phyloP scores from a whole-genome alignment of 352 stramenopile species.

The Phytophthora litchii region DNA sequence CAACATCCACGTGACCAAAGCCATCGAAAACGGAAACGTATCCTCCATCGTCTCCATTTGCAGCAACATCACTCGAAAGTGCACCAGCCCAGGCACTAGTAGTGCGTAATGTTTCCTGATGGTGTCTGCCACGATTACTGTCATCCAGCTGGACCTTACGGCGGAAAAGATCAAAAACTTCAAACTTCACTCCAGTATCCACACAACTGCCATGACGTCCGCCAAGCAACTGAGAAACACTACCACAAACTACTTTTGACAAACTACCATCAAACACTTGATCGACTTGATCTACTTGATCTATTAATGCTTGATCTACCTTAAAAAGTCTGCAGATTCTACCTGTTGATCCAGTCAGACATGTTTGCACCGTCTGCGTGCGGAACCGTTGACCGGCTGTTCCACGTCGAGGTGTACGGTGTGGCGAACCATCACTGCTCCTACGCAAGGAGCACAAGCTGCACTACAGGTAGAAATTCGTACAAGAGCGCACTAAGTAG shows the following conservation, averaged over 20 bases:
- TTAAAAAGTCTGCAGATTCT: too few relatives aligned
- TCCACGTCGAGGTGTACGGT: constrained; percentile 10
- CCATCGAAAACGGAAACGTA: too few relatives aligned
- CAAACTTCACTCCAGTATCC: too few relatives aligned
- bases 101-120: too few relatives aligned
- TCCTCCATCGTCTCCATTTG: too few relatives aligned
- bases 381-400: constrained; percentile 12
- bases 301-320: too few relatives aligned
- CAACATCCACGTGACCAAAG: not conserved
- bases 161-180: not conserved
- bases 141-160: not conserved
- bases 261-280: too few relatives aligned
- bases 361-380: constrained; percentile 7
- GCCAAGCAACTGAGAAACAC: not conserved
- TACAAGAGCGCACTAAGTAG: constrained; percentile 7
- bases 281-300: too few relatives aligned
- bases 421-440: not conserved
- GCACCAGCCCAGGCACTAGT: not conserved
- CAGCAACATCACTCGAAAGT: not conserved
- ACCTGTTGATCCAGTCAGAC: constrained; percentile 9
- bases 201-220: not conserved
- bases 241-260: too few relatives aligned
- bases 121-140: not conserved
- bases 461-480: constrained; percentile 5
- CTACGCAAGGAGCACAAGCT: not conserved